Conservation (phyloP, 2,329 filamentous ascomycete genomes). For the Beauveria medogensis region DNA sequence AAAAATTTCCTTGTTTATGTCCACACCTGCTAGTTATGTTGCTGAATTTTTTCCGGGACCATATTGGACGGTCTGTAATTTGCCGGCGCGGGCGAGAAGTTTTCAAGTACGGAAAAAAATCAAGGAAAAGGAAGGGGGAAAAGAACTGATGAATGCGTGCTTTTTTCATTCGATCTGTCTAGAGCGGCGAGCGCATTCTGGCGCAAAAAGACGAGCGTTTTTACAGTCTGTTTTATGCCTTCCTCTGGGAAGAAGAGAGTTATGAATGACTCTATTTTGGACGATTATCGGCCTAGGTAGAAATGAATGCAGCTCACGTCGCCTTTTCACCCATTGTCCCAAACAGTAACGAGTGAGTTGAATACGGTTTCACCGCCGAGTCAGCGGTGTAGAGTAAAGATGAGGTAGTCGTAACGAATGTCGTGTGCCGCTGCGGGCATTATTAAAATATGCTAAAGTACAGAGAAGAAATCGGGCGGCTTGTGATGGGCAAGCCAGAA, state of each 20-base stretch:
- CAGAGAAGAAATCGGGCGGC: background rate
- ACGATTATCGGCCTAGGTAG: background rate
- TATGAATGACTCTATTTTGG: too few species aligned
- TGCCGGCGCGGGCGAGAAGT: background rate
- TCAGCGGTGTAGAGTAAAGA: background rate
- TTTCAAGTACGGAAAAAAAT: background rate
- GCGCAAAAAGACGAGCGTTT: background rate
- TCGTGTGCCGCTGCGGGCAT: background rate
- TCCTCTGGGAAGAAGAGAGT: background rate
- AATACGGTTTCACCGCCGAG: background rate
- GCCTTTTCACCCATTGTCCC: background rate
- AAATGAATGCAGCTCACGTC: background rate
- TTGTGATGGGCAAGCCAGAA: background rate
- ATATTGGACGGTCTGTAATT: background rate
- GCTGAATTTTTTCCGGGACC: background rate
- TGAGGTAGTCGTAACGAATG: background rate
- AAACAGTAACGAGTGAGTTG: too few species aligned
- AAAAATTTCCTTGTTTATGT: background rate
- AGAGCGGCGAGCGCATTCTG: background rate
- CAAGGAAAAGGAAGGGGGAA: background rate
- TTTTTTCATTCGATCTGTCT: background rate
- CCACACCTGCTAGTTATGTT: background rate
- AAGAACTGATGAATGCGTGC: background rate
- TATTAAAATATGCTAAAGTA: background rate
- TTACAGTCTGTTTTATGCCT: background rate